A percentile compares a stretch with the other conserved stretches of the same genome.
phyloP scores from a whole-genome alignment of 257 asterid genomes.

The Striga asiatica region DNA sequence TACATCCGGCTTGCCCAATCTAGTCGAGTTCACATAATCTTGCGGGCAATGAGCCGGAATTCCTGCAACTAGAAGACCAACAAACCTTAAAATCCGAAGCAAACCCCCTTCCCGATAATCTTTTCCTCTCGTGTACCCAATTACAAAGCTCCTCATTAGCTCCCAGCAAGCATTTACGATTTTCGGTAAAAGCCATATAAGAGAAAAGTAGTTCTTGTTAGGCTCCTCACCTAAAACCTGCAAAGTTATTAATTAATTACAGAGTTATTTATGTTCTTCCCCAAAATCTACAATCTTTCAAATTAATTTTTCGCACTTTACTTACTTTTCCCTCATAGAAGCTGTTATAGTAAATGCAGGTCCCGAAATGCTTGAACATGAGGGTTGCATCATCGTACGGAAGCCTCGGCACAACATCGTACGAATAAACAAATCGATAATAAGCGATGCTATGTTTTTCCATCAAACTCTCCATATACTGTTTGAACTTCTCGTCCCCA shows the following conservation, averaged over 20 bases:
- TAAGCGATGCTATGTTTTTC: constrained; percentile 11
- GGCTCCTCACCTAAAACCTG: constrained; percentile 42
- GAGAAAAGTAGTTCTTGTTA: constrained; percentile 36
- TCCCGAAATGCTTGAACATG: constrained; percentile 57
- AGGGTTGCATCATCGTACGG: constrained; percentile 36
- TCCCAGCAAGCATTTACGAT: constrained; percentile 27
- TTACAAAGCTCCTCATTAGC: constrained; percentile 33
- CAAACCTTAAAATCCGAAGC: constrained; percentile 19
- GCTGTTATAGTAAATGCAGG: constrained; percentile 41
- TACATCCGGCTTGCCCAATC: constrained; percentile 23
- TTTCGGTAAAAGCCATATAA: constrained; percentile 25
- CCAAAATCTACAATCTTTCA: background rate
- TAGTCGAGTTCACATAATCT: constrained; percentile 36
- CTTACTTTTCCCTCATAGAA: constrained; percentile 28
- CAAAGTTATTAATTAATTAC: background rate
- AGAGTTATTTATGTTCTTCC: background rate
- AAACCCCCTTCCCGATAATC: constrained; percentile 28
- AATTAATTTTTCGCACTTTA: background rate
- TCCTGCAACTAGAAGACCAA: constrained; percentile 28
- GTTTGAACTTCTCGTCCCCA: constrained; percentile 30
- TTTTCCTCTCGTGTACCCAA: constrained; percentile 17
- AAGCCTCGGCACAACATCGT: constrained; percentile 43
- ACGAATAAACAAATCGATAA: constrained; percentile 32
- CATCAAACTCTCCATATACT: constrained; percentile 21
- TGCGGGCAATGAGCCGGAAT: constrained; percentile 33